Conservation (phyloP, 2,329 filamentous ascomycete genomes). For the Canariomyces notabilis region DNA sequence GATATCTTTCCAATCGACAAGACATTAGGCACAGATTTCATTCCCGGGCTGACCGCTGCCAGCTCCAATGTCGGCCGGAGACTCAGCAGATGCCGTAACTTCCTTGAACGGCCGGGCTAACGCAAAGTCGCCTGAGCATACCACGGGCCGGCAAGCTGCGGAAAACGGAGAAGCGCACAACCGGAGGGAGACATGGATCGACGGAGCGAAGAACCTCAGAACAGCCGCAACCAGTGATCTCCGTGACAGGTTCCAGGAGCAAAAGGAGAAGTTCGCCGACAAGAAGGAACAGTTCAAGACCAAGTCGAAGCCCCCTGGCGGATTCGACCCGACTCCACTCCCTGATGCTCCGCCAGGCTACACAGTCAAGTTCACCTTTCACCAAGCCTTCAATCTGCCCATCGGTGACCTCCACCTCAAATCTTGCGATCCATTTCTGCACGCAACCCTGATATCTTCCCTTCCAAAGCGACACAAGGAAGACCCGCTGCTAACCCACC, state of each 20-base stretch:
- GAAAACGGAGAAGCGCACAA: neutral
- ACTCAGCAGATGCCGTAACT: neutral
- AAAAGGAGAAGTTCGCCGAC: constrained; percentile 33
- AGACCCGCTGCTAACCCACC: constrained; percentile 68
- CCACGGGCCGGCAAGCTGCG: neutral
- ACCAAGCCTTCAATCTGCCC: constrained; percentile 74
- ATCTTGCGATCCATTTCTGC: constrained; percentile 78
- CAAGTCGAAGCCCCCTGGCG: constrained; percentile 59
- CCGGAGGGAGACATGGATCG: neutral
- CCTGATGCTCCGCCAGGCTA: constrained; percentile 71
- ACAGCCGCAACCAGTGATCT: constrained; percentile 7
- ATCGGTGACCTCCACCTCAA: constrained; percentile 72
- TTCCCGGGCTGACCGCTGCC: neutral
- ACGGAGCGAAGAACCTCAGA: neutral
- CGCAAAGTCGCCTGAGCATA: neutral
- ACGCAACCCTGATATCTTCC: constrained; percentile 66
- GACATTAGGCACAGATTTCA: too few species aligned
- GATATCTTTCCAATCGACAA: too few species aligned
- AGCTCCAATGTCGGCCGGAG: neutral
- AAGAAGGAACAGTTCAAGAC: constrained; percentile 37
- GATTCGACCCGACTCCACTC: constrained; percentile 74
- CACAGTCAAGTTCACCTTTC: constrained; percentile 79
- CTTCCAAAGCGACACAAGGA: constrained; percentile 78
- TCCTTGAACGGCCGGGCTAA: constrained; percentile 1
- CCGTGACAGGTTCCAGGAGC: constrained; percentile 21